Conservation (phyloP, 371 early-diverging fungal genomes). For the Chytridium lagenaria region DNA sequence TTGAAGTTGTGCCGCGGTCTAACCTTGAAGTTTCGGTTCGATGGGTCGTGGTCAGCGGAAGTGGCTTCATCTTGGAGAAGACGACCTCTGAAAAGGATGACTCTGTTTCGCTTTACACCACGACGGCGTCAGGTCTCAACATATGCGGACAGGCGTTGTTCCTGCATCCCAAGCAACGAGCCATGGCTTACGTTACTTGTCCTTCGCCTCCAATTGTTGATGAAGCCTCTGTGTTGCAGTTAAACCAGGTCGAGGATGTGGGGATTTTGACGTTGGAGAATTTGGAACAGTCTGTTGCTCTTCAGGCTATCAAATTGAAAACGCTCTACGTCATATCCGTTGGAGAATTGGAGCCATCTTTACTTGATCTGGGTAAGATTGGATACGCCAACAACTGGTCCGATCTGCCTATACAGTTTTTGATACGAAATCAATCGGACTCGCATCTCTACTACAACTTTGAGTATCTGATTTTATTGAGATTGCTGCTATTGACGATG, state of each 20-base stretch:
- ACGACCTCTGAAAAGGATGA: background rate
- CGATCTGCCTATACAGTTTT: slow-evolving; percentile 64
- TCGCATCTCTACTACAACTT: slow-evolving; percentile 70
- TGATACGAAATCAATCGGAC: slow-evolving; percentile 68
- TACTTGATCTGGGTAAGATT: slow-evolving; percentile 76
- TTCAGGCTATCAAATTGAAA: slow-evolving; percentile 66
- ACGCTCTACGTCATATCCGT: slow-evolving; percentile 68
- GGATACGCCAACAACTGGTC: slow-evolving; percentile 80
- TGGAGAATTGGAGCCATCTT: slow-evolving; percentile 60
- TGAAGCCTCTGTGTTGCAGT: background rate
- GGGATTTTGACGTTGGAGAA: slow-evolving; percentile 64
- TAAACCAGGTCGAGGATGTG: slow-evolving; percentile 49
- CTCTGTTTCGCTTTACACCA: background rate
- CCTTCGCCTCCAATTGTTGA: slow-evolving; percentile 55
- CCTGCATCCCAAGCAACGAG: slow-evolving; percentile 64
- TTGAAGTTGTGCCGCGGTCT: slow-evolving; percentile 39
- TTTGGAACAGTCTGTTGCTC: slow-evolving; percentile 53
- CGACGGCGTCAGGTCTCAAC: slow-evolving; percentile 16
- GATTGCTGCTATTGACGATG: slow-evolving; percentile 24
- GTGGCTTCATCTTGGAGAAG: slow-evolving; percentile 41
- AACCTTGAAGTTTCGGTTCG: slow-evolving; percentile 26
- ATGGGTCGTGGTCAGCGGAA: slow-evolving; percentile 39
- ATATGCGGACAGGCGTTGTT: slow-evolving; percentile 49
- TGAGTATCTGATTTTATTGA: slow-evolving; percentile 48
- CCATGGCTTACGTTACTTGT: slow-evolving; percentile 62